These are phyloP conservation scores for Saururus chinensis DNA, from an alignment of 164 flowering plant species.

Conservation along the genomic window DNA sequence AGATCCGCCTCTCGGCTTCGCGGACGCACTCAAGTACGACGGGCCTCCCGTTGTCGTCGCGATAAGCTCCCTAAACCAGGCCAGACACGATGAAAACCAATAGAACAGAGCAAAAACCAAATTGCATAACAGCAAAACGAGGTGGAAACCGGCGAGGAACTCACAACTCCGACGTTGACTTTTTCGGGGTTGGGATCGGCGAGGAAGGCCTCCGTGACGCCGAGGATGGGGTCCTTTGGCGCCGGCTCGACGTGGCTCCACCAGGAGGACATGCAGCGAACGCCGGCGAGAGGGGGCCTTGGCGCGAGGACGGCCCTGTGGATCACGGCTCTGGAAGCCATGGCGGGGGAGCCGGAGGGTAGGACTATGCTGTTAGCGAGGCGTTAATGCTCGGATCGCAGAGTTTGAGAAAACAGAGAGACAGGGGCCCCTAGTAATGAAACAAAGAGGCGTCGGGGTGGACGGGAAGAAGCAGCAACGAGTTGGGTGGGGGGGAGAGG, in stretches of 20 bases:
- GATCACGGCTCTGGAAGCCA: constrained; percentile 33
- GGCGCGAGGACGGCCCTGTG: constrained; percentile 10
- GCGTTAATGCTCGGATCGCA: no score
- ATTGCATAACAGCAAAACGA: background rate
- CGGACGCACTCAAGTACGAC: constrained; percentile 93
- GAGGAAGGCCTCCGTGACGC: constrained; percentile 88
- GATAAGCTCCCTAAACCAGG: constrained; percentile 71
- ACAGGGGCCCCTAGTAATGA: no score
- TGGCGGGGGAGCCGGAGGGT: constrained; percentile 4
- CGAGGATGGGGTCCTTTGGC: constrained; percentile 87
- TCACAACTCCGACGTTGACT: constrained; percentile 92
- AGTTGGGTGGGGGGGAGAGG: no score
- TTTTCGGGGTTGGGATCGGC: constrained; percentile 76
- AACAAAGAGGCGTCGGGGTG: no score
- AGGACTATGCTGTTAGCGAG: no score
- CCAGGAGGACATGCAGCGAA: constrained; percentile 74
- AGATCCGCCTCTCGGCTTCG: constrained; percentile 85
- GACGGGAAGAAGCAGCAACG: no score
- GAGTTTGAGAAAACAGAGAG: no score
- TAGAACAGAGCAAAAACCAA: background rate
- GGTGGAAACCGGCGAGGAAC: constrained; percentile 9
- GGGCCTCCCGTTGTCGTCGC: constrained; percentile 94
- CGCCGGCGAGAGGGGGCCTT: constrained; percentile 12
- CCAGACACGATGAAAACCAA: background rate
- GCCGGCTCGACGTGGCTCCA: constrained; percentile 81